Evolutionary conservation across 2,329 filamentous ascomycete genomes (phyloP), one percentile per base, ranked within the genome.

Genomic region (Trichophyton benhamiae): DNA sequence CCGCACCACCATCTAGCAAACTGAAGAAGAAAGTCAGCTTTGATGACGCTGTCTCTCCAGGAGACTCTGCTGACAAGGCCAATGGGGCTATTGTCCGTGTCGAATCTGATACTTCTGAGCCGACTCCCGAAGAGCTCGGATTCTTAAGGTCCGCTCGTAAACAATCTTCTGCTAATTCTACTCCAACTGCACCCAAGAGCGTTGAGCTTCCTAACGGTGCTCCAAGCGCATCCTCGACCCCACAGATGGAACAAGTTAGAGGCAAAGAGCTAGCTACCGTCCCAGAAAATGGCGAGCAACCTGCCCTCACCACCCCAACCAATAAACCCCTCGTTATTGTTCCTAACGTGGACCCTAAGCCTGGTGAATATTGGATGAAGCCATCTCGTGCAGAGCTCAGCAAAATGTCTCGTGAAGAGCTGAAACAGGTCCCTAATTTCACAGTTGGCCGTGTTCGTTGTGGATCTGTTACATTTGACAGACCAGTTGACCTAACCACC

Each of bases 11-110:
- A 62, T 65, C 63, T 52, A 73, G 49, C 66, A 70, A 63, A 62
- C 66, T 62, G 57, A 86, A 87, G 65, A 96, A 96, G 79, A 86
- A 88, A 60, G 94, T 99, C 59, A 96, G 91, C 76, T 99, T 97
- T 68, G 91, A 96, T 70, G 85, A 86, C 3, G 82, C 81, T 68
- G 81, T 79, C 36, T 74, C 79, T 25, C 79, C 79, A 65, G 71
- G 75, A 67, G 65, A 61, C 63, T 66, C 66, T 60, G 67, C 68
- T 53, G 66, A 65, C 33, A 64, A 68, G 3, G 70, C 72, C 4
- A 78, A 80, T 62, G 73, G 74, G n/a, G 81, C 83, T 60, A 68
- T 85, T 52, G 77, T 84, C 25, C 76, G 76, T 22, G 75, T 77
- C n/a, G 79, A 82, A 48, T 72, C 77, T 9, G 74, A 72, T 64